These are phyloP conservation scores for Coniochaeta sp. DNA, from an alignment of 2,329 filamentous ascomycete species.

Conservation along the genomic window DNA sequence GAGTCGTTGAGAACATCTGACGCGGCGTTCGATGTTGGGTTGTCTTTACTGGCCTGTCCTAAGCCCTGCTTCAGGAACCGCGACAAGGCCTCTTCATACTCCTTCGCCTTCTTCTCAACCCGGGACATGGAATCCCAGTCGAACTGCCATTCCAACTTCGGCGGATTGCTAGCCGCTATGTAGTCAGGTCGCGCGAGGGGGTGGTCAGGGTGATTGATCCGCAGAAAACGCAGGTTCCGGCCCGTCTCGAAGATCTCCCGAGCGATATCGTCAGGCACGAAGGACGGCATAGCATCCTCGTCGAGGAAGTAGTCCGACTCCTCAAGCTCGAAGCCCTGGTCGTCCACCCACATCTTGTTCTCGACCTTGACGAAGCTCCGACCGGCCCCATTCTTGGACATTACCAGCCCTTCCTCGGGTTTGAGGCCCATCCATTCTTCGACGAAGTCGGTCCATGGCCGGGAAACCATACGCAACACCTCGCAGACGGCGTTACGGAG, in stretches of 20 bases:
- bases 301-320: slow-evolving; percentile 58
- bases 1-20: slow-evolving; percentile 1
- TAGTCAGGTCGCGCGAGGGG: slow-evolving; percentile 51
- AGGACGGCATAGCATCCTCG: slow-evolving; percentile 59
- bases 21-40: background rate
- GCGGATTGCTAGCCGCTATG: slow-evolving; percentile 40
- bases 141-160: slow-evolving; percentile 60
- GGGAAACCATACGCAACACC: slow-evolving; percentile 40
- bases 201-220: slow-evolving; percentile 63
- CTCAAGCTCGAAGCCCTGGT: slow-evolving; percentile 49
- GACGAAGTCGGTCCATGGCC: slow-evolving; percentile 32
- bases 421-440: slow-evolving; percentile 70
- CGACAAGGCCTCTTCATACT: slow-evolving; percentile 40
- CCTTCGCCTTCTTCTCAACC: slow-evolving; percentile 52
- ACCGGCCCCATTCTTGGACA: slow-evolving; percentile 40
- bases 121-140: slow-evolving; percentile 62
- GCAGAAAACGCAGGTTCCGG: slow-evolving; percentile 66
- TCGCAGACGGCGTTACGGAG: slow-evolving; percentile 60
- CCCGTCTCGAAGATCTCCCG: slow-evolving; percentile 73
- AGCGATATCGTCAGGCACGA: slow-evolving; percentile 64
- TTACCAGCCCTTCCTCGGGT: slow-evolving; percentile 46
- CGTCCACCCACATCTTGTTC: slow-evolving; percentile 46
- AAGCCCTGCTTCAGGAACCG: slow-evolving; percentile 18
- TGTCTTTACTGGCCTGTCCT: background rate
- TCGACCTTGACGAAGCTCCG: slow-evolving; percentile 57